Percentiles rank a stretch among this genome's conserved stretches.
These are phyloP conservation scores for Naematelia aurantialba DNA, from an alignment of 768 basidiomycete genomes.

Conservation along the genomic window DNA sequence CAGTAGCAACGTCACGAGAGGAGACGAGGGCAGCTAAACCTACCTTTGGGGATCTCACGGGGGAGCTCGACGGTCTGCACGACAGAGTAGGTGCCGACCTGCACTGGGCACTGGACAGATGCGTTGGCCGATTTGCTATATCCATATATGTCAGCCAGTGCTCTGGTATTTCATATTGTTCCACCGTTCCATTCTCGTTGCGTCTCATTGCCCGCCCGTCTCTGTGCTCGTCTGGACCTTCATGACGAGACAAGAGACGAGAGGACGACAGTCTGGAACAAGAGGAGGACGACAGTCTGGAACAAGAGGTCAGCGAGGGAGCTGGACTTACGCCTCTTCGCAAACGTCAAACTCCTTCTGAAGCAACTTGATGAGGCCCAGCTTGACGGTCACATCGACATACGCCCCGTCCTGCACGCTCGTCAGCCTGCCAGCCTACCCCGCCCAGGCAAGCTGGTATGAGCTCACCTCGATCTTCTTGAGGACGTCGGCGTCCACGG, in stretches of 20 bases:
- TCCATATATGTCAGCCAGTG: constrained; percentile 11
- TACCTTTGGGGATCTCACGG: constrained; percentile 79
- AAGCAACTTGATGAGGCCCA: constrained; percentile 89
- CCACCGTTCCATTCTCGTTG: too few relatives aligned
- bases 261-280: background rate
- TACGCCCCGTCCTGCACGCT: constrained; percentile 74
- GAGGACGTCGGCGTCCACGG: constrained; percentile 61
- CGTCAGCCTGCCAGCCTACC: constrained; percentile 6
- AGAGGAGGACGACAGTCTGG: background rate
- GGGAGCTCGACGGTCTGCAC: constrained; percentile 80
- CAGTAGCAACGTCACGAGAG: too few relatives aligned
- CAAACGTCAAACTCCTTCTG: constrained; percentile 81
- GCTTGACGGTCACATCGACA: constrained; percentile 83
- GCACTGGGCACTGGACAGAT: constrained; percentile 76
- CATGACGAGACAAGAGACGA: background rate
- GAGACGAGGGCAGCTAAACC: too few relatives aligned
- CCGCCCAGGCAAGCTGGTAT: background rate
- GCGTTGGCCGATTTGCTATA: constrained; percentile 69
- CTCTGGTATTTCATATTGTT: too few relatives aligned
- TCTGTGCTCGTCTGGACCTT: background rate
- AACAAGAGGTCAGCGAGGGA: background rate
- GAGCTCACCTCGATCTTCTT: constrained; percentile 63
- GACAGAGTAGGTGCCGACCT: constrained; percentile 67
- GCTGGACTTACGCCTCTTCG: constrained; percentile 76
- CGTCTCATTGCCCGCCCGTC: too few relatives aligned